These are phyloP conservation scores for Hypoxylon sp. DNA, from an alignment of 2,329 filamentous ascomycete genomes.

Conservation along the genomic window DNA sequence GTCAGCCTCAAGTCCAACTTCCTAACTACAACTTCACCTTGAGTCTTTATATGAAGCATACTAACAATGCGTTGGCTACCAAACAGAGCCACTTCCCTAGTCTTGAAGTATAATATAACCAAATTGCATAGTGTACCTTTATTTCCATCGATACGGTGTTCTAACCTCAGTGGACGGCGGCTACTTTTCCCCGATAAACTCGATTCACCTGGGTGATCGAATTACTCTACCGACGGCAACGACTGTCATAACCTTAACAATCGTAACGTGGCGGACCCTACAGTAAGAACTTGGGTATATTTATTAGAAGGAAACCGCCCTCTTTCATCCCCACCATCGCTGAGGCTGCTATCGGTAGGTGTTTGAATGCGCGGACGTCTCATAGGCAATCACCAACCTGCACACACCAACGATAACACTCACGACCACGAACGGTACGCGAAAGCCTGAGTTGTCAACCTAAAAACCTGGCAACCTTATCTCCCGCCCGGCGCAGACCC, in stretches of 20 bases:
- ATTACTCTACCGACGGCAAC: conserved; percentile 6
- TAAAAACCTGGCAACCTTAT: background rate
- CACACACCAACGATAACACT: background rate
- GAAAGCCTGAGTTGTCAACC: background rate
- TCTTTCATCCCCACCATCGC: background rate
- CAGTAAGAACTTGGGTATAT: background rate
- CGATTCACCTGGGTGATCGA: conserved; percentile 47
- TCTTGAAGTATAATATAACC: conserved; percentile 16
- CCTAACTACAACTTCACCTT: conserved; percentile 44
- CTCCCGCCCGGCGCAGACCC: background rate
- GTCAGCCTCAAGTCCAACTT: conserved; percentile 47
- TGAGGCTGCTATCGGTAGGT: background rate
- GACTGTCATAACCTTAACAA: conserved; percentile 8
- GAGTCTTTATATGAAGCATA: conserved; percentile 31
- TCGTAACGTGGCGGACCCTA: background rate
- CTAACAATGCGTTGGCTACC: conserved; percentile 46
- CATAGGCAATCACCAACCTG: background rate
- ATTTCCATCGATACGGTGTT: conserved; percentile 1
- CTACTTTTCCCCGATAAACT: conserved; percentile 19
- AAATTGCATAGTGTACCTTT: background rate
- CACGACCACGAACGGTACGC: background rate
- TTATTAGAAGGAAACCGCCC: background rate
- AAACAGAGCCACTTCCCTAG: conserved; percentile 32
- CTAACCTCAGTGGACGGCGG: conserved; percentile 6
- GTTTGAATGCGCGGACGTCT: background rate